A percentile compares a stretch with the other conserved stretches of the same genome.
Evolutionary conservation across 2,329 filamentous ascomycete species (phyloP).

Genomic region (Xylaria sp.): DNA sequence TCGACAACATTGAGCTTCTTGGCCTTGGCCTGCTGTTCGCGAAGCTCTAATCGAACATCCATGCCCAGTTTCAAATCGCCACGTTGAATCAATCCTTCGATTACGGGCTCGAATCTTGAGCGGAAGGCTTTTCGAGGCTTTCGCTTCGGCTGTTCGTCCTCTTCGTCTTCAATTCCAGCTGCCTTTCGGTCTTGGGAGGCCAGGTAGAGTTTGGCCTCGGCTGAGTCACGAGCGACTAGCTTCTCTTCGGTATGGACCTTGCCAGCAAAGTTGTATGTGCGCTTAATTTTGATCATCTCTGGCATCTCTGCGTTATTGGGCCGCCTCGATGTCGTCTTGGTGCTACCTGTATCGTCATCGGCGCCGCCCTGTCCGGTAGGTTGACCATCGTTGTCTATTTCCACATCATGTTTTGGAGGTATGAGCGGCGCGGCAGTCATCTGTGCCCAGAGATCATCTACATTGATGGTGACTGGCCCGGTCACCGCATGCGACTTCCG

Average conservation of each 20-base stretch:
- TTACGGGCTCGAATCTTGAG: slow-evolving; percentile 70
- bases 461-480: slow-evolving; percentile 74
- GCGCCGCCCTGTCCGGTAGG: slow-evolving; percentile 27
- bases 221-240: slow-evolving; percentile 71
- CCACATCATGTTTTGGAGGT: slow-evolving; percentile 46
- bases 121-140: slow-evolving; percentile 67
- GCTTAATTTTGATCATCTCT: slow-evolving; percentile 71
- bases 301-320: slow-evolving; percentile 43
- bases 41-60: slow-evolving; percentile 59
- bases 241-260: slow-evolving; percentile 79
- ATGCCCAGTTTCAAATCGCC: slow-evolving; percentile 69
- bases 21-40: slow-evolving; percentile 60
- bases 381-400: slow-evolving; percentile 37
- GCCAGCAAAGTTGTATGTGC: slow-evolving; percentile 80
- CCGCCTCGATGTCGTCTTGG: slow-evolving; percentile 26
- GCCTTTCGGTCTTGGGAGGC: slow-evolving; percentile 58
- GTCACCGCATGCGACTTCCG: slow-evolving; percentile 62
- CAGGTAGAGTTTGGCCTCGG: slow-evolving; percentile 73
- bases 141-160: slow-evolving; percentile 54
- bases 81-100: slow-evolving; percentile 58
- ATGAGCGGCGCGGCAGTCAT: slow-evolving; percentile 65
- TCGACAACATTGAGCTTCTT: slow-evolving; percentile 77
- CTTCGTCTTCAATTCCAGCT: slow-evolving; percentile 42
- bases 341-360: slow-evolving; percentile 30
- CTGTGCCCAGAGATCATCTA: slow-evolving; percentile 76